Evolutionary conservation across 2,329 filamentous ascomycete genomes (phyloP), one percentile per base, ranked within the genome.

Genomic region (Pseudogymnoascus sp.): DNA sequence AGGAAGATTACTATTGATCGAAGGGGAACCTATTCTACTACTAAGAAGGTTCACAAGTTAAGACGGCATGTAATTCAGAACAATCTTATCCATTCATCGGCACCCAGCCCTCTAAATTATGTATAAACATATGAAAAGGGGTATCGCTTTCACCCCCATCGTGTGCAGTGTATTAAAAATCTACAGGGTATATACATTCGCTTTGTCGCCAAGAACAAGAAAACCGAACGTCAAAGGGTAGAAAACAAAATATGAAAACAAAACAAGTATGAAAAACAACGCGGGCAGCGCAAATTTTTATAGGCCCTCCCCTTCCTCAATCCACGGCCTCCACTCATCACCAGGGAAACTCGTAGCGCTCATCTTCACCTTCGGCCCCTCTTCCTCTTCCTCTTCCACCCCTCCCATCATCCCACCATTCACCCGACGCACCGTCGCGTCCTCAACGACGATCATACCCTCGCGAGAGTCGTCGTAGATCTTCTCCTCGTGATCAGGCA

Each of bases 261-360:
- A 21, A 50, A 13, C 3, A 24, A 50, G 17, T 11, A 50, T 15
- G 44, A 50, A 24, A 50, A 50, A 21, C 11, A 50, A 21, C 21
- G 21, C 21, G 21, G 0, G 40, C 40, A 10, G 40, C 40, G 40
- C 31, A 10, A 9, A 62, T 17, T 41, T 33, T 26, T 40, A 59
- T 50, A 57, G 44, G 24, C 71, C 71, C 9, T 70, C 70, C 66
- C 71, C 74, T 59, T 44, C 40, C 40, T 44, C 40, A 10, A 44
- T 26, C 50, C 50, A 83, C 1, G 84, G 84, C 66, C 82, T 82
- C 85, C 86, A 89, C 71, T 89, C 86, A 74, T 88, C 84, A 0
- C 86, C 86, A 0, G 86, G 86, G 71, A 88, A 89, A 69, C 81
- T 85, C 10, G 84, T 86, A 5, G 85, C 85, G 57, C 77, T 81